Conservation (phyloP, 116 monocot species). For the Iris pallida region DNA sequence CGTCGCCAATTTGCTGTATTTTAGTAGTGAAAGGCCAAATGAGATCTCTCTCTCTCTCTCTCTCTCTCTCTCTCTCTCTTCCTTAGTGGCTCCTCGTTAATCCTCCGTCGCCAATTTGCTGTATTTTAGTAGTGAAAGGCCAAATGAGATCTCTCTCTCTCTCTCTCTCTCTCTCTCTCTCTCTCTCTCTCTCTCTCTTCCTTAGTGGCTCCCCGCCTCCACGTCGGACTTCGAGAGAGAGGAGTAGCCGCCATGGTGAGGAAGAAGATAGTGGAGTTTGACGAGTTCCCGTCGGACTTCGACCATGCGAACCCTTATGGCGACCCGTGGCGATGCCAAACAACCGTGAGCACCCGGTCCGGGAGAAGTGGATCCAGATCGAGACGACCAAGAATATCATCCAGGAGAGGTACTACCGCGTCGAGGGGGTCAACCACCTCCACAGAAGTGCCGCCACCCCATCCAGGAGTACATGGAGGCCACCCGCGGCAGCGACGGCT, state of each 20-base stretch:
- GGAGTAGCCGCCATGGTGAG: constrained; percentile 54
- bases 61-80: too few species aligned
- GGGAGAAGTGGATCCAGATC: constrained; percentile 99
- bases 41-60: too few species aligned
- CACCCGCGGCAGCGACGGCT: constrained; percentile 78
- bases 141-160: too few species aligned
- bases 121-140: too few species aligned
- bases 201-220: too few species aligned
- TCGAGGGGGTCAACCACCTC: constrained; percentile 84
- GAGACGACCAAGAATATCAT: constrained; percentile 96
- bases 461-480: constrained; percentile 80
- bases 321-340: constrained; percentile 96
- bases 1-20: too few species aligned
- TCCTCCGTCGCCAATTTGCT: too few species aligned
- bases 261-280: constrained; percentile 87
- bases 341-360: constrained; percentile 72
- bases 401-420: constrained; percentile 89
- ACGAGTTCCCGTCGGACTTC: constrained; percentile 81
- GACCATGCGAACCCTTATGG: constrained; percentile 73
- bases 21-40: too few species aligned
- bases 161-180: too few species aligned
- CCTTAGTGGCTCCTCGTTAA: too few species aligned
- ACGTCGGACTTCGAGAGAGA: too few species aligned
- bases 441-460: constrained; percentile 90
- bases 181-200: too few species aligned